Evolutionary conservation across 768 basidiomycete species (phyloP), one percentile per base, ranked within the genome.

Genomic region (Russula virescens): DNA sequence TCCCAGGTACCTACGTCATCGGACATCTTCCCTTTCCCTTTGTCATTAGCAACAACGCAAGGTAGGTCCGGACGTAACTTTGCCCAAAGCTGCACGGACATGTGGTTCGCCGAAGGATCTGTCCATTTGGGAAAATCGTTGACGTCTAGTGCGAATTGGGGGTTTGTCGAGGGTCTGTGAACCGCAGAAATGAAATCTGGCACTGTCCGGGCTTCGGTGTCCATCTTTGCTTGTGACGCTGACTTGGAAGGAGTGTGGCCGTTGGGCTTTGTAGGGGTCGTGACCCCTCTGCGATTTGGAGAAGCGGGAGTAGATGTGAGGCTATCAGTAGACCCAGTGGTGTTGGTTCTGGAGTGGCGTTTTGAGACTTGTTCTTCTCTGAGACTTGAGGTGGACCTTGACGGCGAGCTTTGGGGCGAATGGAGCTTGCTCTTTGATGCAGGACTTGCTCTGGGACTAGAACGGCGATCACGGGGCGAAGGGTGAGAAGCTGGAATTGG

Each of bases 151-250:
- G 78, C 58, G 68, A 93, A 96, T 25, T 77, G 73, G 0, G 94
- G 94, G 71, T 93, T 90, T 0, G 88, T 94, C 1, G 94, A 95
- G 5, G 92, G 88, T 25, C 77, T 80, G 71, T 94, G 93, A 53
- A 91, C 79, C 0, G 83, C 79, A 2, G 94, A 96, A 52, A 93
- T 80, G 72, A 86, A 94, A 69, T 89, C 82, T 3, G 89, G 84
- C 11, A 73, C 70, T 46, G 66, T 66, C 10, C 59, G 58, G 58
- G 70, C 60, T 49, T 64, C 58, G 49, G 13, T 40, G 64, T 68
- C 23, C 35, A 43, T 21, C 38, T 34, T 55, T 19, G 34, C 42
- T 18, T 38, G 61, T 18, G 40, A 61, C 43, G 25, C 25, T 62
- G 63, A 16, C 13, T 60, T 63, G 40, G 62, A 50, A n/a, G n/a